These are phyloP conservation scores for Cladosporium colombiae DNA, from an alignment of 2,329 filamentous ascomycete species.

Conservation along the genomic window DNA sequence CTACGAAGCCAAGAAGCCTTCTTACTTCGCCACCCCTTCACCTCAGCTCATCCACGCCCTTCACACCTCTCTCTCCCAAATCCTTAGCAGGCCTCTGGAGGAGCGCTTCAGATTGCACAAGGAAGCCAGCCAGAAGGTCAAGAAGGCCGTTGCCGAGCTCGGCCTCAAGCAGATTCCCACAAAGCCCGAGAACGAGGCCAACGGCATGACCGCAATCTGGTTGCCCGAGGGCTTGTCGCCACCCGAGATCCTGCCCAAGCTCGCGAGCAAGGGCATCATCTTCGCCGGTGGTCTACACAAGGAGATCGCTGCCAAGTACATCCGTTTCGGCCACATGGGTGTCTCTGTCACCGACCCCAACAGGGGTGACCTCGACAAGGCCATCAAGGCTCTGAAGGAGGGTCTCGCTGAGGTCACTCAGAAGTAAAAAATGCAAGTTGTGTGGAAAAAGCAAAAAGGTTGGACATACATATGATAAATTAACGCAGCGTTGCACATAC, in stretches of 20 bases:
- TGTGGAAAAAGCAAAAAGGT: not conserved
- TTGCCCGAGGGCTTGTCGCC: conserved; percentile 81
- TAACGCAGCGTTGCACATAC: not conserved
- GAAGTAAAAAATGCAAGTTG: not conserved
- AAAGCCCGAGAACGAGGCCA: conserved; percentile 87
- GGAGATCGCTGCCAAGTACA: conserved; percentile 89
- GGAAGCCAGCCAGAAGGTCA: conserved; percentile 78
- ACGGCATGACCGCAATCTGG: conserved; percentile 97
- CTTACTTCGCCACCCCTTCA: conserved; percentile 95
- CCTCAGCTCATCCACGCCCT: conserved; percentile 92
- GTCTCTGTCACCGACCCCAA: conserved; percentile 83
- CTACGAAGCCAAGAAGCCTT: conserved; percentile 96
- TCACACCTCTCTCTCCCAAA: conserved; percentile 83
- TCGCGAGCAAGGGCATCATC: conserved; percentile 84
- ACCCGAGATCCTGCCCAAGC: conserved; percentile 78
- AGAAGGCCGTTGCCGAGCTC: conserved; percentile 76
- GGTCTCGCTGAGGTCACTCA: conserved; percentile 64
- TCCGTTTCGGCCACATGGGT: conserved; percentile 97
- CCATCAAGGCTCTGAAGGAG: conserved; percentile 74
- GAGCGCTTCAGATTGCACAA: conserved; percentile 83
- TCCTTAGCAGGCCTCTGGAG: conserved; percentile 75
- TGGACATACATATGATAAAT: conserved; percentile 16
- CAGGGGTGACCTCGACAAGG: conserved; percentile 79
- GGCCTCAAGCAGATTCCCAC: conserved; percentile 84
- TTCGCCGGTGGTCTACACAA: conserved; percentile 96